These are phyloP conservation scores for Plenodomus biglobosus DNA, from an alignment of 2,329 filamentous ascomycete genomes.

Conservation along the genomic window DNA sequence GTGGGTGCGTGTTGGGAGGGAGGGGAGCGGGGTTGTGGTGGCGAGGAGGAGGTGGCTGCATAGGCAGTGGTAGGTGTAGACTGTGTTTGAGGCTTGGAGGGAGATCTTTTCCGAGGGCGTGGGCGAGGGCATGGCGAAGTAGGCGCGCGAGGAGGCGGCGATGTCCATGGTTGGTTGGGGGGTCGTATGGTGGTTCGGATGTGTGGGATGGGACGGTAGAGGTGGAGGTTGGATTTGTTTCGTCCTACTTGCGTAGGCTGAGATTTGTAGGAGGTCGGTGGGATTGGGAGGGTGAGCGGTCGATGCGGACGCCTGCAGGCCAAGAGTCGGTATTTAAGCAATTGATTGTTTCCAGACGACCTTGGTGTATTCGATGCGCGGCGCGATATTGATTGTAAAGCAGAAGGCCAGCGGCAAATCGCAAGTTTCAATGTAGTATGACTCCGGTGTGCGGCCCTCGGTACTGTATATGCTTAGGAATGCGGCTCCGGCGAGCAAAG, in stretches of 20 bases:
- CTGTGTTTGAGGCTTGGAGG: constrained; percentile 38
- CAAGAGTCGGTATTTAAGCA: background rate
- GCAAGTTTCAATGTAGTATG: background rate
- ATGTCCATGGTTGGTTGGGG: constrained; percentile 29
- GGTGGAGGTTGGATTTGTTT: no score
- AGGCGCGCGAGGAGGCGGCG: constrained; percentile 32
- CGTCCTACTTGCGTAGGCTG: no score
- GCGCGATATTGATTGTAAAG: background rate
- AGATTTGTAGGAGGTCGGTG: background rate
- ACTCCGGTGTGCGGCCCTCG: background rate
- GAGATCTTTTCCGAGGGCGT: constrained; percentile 36
- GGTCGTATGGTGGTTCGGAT: background rate
- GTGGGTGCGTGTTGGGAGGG: constrained; percentile 55
- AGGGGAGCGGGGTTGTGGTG: constrained; percentile 55
- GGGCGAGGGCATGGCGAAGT: constrained; percentile 39
- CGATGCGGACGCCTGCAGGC: background rate
- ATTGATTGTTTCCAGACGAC: background rate
- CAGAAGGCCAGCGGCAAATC: background rate
- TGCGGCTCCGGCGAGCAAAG: background rate
- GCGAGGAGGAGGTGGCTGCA: constrained; percentile 67
- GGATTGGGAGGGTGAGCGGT: background rate
- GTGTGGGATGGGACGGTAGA: constrained; percentile 2
- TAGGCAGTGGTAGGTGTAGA: constrained; percentile 64
- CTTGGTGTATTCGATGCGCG: background rate
- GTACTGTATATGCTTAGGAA: background rate